A percentile compares a stretch with the other conserved stretches of the same genome.
These are phyloP conservation scores for Cutaneotrichosporon sp. DNA, from an alignment of 1,284 basidiomycete genomes.

Conservation along the genomic window DNA sequence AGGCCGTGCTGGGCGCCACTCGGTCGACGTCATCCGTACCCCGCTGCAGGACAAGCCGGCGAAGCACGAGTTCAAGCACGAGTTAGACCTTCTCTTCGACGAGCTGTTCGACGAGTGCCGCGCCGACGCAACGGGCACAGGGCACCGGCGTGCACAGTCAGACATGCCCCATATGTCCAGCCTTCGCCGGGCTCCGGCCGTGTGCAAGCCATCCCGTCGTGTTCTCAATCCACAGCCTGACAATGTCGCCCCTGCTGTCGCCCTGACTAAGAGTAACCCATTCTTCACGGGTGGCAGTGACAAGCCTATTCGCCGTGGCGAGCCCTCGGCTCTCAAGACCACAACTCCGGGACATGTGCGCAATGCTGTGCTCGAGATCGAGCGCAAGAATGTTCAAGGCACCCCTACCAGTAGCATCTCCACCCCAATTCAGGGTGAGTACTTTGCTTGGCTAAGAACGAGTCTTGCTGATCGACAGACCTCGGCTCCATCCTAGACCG, in stretches of 20 bases:
- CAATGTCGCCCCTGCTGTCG: not conserved
- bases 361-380: constrained; percentile 13
- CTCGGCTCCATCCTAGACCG: constrained; percentile 11
- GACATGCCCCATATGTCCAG: not conserved
- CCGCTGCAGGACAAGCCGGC: no score
- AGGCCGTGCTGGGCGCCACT: not conserved
- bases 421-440: constrained; percentile 8
- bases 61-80: constrained; percentile 2
- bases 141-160: constrained; percentile 1
- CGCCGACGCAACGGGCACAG: not conserved
- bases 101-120: constrained; percentile 16
- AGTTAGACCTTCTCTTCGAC: constrained; percentile 18
- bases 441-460: no score
- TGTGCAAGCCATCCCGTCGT: not conserved
- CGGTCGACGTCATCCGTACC: no score
- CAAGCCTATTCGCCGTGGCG: constrained; percentile 4
- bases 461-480: not conserved
- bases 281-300: constrained; percentile 20
- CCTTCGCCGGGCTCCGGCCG: not conserved
- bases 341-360: constrained; percentile 11
- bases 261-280: constrained; percentile 1
- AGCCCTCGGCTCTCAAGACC: not conserved
- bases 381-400: not conserved
- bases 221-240: not conserved
- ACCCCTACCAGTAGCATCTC: not conserved